Conservation (phyloP, 2,329 filamentous ascomycete genomes). For the Penicillium capsulatum region DNA sequence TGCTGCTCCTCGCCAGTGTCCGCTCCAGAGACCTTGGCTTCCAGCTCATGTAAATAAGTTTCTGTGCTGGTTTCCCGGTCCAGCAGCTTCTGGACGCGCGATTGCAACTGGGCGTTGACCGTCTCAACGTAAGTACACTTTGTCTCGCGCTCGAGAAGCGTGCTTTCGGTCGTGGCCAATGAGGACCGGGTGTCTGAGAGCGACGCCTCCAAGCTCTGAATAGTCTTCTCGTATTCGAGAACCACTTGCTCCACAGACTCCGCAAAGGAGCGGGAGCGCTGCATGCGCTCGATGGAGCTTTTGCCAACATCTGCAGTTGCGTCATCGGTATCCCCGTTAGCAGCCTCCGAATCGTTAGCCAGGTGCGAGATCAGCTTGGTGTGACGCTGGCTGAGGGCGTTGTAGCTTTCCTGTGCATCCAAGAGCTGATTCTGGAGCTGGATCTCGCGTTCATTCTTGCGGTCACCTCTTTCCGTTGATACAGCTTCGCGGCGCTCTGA, state of each 20-base stretch:
- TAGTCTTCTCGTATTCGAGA: conserved; percentile 97
- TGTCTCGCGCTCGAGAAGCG: conserved; percentile 84
- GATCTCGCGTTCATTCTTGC: conserved; percentile 76
- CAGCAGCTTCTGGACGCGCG: conserved; percentile 84
- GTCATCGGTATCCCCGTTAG: conserved; percentile 42
- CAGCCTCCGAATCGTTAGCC: conserved; percentile 69
- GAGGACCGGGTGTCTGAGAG: conserved; percentile 82
- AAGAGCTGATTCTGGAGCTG: conserved; percentile 92
- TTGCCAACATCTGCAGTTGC: conserved; percentile 59
- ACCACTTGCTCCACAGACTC: conserved; percentile 95
- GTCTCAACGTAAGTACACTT: conserved; percentile 91
- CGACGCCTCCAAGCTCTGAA: conserved; percentile 86
- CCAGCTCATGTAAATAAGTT: conserved; percentile 85
- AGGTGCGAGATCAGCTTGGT: conserved; percentile 94
- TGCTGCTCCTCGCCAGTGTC: conserved; percentile 92
- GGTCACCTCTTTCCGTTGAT: conserved; percentile 68
- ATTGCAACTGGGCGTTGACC: conserved; percentile 82
- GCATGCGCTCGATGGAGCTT: conserved; percentile 81
- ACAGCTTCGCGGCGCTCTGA: conserved; percentile 54
- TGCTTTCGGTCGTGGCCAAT: conserved; percentile 79
- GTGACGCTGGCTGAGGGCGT: conserved; percentile 81
- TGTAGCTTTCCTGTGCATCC: conserved; percentile 93
- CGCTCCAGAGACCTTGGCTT: conserved; percentile 83
- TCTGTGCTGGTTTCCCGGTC: conserved; percentile 91
- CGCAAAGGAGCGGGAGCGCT: conserved; percentile 92